Base-by-base conservation (phyloP, 306 rosid genomes). In the Cucumis hystrix region DNA sequence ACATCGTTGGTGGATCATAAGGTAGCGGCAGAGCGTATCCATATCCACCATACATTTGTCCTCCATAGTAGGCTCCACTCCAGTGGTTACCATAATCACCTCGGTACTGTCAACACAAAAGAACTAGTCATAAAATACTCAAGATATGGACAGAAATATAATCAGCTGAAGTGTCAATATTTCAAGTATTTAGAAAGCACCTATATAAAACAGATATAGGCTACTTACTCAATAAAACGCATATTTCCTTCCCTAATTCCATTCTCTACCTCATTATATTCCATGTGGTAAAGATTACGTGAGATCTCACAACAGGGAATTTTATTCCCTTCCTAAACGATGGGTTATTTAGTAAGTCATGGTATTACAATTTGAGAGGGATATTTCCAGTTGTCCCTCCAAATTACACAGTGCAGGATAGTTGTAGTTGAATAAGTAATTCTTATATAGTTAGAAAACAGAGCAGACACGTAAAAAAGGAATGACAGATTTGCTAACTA, bases 1-100 rank as follows among this genome's bases (percentile, higher is more conserved):
- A 83, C 86, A 96, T 97, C 13, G 49, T 86, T 92, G 98, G 83
- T 74, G 99, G 99, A 79, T 96, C 99, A 67, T 88, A 89, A 77
- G 91, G 90, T 68, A 90, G 84, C 5, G 96, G 89, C 81, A 90
- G 72, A 7, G 93, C 92, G 37, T 92, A 96, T 57, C 97, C 97
- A 64, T 92, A 96, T 77, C 97, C 94, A 70, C 91, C 99, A 80
- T 89, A 95, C 51, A 92, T 74, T 39, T 87, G 91, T 62, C 84
- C 92, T 73, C 92, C 97, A 67, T 91, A 92, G 85, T 96, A 92
- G 6, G 97, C 75, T 66, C 90, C 97, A 8, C 68, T 83, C 98
- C 97, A 88, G 72, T 84, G 93, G 81, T 76, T 89, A 56, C 97
- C 87, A 20, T 82, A 89, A 51, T 95, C 79, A 92, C 96, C 97